Evolutionary conservation across 371 early-diverging fungal genomes (phyloP).

Genomic region (Mortierella sp.): DNA sequence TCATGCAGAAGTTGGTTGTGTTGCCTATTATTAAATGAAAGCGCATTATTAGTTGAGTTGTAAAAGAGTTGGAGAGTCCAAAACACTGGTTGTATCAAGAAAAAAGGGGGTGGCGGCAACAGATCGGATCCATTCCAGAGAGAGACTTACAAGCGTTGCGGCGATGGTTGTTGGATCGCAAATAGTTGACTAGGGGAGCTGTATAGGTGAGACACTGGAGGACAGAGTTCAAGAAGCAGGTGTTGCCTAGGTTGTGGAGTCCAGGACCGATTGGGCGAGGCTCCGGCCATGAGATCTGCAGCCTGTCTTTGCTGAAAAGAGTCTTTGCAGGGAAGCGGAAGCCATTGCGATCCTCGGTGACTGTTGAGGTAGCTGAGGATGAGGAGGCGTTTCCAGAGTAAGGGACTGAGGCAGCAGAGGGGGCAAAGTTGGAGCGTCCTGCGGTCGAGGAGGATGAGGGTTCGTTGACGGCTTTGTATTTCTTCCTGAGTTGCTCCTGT

Average conservation of each 20-base stretch:
- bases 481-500: slow-evolving; percentile 67
- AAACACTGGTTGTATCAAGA: too few relatives aligned
- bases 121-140: too few relatives aligned
- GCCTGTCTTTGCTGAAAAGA: slow-evolving; percentile 68
- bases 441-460: slow-evolving; percentile 1
- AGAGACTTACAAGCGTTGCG: slow-evolving; percentile 61
- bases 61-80: too few relatives aligned
- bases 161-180: slow-evolving; percentile 72
- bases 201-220: slow-evolving; percentile 95
- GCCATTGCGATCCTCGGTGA: slow-evolving; percentile 67
- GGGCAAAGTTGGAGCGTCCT: background rate
- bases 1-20: slow-evolving; percentile 67
- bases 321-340: slow-evolving; percentile 75
- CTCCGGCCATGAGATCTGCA: slow-evolving; percentile 67
- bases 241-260: slow-evolving; percentile 92
- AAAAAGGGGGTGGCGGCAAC: too few relatives aligned
- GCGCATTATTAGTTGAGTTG: background rate
- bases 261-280: slow-evolving; percentile 80
- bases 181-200: slow-evolving; percentile 83
- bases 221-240: slow-evolving; percentile 96
- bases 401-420: slow-evolving; percentile 7
- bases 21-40: slow-evolving; percentile 58
- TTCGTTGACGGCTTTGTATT: slow-evolving; percentile 71
- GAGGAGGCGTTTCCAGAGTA: slow-evolving; percentile 32
- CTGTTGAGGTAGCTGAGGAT: background rate